These are phyloP conservation scores for Chloranthus sessilifolius DNA, from an alignment of 164 flowering plant species.

Conservation along the genomic window DNA sequence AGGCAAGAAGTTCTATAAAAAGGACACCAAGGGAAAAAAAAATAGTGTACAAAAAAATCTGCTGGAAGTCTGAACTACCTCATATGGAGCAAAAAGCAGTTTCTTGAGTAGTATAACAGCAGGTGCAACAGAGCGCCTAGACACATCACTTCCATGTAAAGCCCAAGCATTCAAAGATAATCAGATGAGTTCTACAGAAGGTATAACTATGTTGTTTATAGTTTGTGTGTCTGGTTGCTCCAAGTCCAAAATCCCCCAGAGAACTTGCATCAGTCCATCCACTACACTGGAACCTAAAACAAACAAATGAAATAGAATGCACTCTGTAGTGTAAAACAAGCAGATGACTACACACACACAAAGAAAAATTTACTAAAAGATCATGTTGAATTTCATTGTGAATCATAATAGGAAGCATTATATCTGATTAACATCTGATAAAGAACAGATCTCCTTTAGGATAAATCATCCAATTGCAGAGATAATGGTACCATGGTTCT, in stretches of 20 bases:
- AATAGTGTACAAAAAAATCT: too few species aligned
- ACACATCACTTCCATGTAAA: conserved; percentile 59
- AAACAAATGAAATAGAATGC: not conserved
- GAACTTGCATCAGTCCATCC: conserved; percentile 89
- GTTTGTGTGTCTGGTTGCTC: conserved; percentile 96
- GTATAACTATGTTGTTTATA: conserved; percentile 81
- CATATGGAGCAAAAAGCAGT: conserved; percentile 78
- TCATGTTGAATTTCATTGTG: too few species aligned
- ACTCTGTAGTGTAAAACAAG: not conserved
- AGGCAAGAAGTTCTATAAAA: too few species aligned
- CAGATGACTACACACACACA: too few species aligned
- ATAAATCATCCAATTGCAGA: too few species aligned
- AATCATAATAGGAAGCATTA: too few species aligned
- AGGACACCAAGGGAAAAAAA: too few species aligned
- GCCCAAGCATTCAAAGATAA: conserved; percentile 96
- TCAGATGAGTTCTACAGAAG: conserved; percentile 94
- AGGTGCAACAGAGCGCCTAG: conserved; percentile 64
- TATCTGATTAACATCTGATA: too few species aligned
- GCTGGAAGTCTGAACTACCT: conserved; percentile 93
- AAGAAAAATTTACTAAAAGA: too few species aligned
- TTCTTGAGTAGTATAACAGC: conserved; percentile 77
- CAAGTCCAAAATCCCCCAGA: conserved; percentile 92
- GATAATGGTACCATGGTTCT: too few species aligned
- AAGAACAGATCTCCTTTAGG: too few species aligned
- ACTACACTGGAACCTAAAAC: conserved; percentile 78